Evolutionary conservation across 179 eudicot genomes (phyloP), one percentile per base, ranked within the genome.

Genomic region (Heliamphora pulchella): DNA sequence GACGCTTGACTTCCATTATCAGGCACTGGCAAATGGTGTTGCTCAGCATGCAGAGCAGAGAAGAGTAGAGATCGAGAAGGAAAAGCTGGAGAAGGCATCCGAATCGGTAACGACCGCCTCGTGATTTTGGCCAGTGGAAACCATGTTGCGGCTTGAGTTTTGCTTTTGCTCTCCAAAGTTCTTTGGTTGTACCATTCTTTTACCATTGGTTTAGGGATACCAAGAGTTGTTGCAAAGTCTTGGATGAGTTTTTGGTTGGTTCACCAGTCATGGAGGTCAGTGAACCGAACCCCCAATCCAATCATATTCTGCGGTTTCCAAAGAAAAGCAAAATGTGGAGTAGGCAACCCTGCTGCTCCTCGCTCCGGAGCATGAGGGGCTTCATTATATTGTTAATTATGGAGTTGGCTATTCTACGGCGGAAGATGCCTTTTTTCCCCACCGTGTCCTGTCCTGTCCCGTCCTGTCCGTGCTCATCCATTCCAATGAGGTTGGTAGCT

Each of bases 11-110:
- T 91, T 94, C 83, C 94, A 85, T 76, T 90, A 89, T 82, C 99
- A 96, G 80, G 94, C 98, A 44, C 87, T 91, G 59, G 99, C 99
- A 59, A 89, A 88, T 85, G 96, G 94, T 79, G 88, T 96, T 79
- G 97, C 98, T 76, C 93, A 89, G 86, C 99, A 96, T 80, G 99
- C 99, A 78, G 97, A 91, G 69, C 93, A 82, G 79, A 92, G 99
- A 86, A 88, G 96, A 83, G 85, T 77, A 54, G 97, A 88, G 80
- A 89, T 94, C 47, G 96, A 92, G 85, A 96, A 94, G 83, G 97
- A 92, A 86, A 94, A 92, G 82, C 3, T 91, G 84, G 97, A 86
- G 80, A 96, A 96, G 80, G 93, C 97, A 43, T 44, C 94, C 9
- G 87, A 84, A 8, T 79, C 85, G 13, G 78, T 78, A 71, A 75